Base-by-base conservation (phyloP, 331 rosid species). In the Quercus lobata region DNA sequence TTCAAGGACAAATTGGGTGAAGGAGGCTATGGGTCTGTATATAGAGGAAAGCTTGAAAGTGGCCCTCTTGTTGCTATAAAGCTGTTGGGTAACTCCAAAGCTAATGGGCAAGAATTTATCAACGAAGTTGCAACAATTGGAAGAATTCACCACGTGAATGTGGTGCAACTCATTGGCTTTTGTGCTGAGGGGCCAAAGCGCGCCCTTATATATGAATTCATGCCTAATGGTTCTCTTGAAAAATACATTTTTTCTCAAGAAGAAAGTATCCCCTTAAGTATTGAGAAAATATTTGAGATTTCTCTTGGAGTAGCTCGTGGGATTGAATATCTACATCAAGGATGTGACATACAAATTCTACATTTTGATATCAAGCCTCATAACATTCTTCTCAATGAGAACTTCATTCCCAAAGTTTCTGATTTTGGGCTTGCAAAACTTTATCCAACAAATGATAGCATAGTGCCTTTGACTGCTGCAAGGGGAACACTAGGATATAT, bases 401-500 rank as follows among this genome's bases (percentile, higher is more conserved):
- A 32, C 6, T 32, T 32, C 34, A 32, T 32, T 32, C 34, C 34
- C 34, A 32, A 32, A 57, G 7, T 81, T 78, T 85, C 88, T 0
- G 86, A 81, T 52, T 85, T 81, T 66, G 88, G 86, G 16, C 71
- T 85, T 2, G 86, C 86, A 6, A 85, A 78, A 32, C 41, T 82
- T 2, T 82, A 78, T 41, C 73, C 82, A 1, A 25, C 16, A 15
- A 74, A 79, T 34, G 30, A 76, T 1, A 82, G 69, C 11, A 58
- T 6, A 63, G 79, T 79, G 6, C 16, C 89, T 56, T 44, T 82
- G 61, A 76, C 84, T 6, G 80, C 81, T 4, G 83, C 81, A 5
- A 85, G 86, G 75, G 88, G 88, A 29, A 85, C 88, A 0, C 24
- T 84, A 7, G 87, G 89, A 17, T 86, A 86, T 53, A 83, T 86